These are phyloP conservation scores for Huntiella moniliformis DNA, from an alignment of 2,329 filamentous ascomycete genomes.

Conservation along the genomic window DNA sequence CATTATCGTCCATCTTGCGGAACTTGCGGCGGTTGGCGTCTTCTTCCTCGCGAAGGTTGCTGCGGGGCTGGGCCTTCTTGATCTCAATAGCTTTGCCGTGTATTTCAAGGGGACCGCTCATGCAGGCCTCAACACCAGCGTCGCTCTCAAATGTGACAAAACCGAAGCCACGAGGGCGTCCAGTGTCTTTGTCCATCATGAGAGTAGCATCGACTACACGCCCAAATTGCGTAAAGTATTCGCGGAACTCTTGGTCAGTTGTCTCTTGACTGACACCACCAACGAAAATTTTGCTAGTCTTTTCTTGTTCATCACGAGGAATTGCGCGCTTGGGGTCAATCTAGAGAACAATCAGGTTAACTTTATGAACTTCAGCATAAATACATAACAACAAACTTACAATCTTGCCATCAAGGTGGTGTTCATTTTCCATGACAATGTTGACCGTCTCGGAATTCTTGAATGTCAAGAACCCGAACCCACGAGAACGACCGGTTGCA, in stretches of 20 bases:
- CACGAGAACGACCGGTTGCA: slow-evolving; percentile 77
- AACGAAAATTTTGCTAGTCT: slow-evolving; percentile 97
- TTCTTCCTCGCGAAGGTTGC: slow-evolving; percentile 84
- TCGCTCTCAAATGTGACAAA: slow-evolving; percentile 98
- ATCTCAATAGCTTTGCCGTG: slow-evolving; percentile 94
- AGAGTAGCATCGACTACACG: slow-evolving; percentile 91
- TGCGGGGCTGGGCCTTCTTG: slow-evolving; percentile 89
- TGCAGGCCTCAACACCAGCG: slow-evolving; percentile 77
- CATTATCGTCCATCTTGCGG: slow-evolving; percentile 31
- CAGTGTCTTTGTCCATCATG: slow-evolving; percentile 99
- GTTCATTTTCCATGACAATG: slow-evolving; percentile 98
- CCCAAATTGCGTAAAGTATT: slow-evolving; percentile 93
- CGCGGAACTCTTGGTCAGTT: slow-evolving; percentile 85
- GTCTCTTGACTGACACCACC: slow-evolving; percentile 95
- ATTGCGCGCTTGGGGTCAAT: slow-evolving; percentile 97
- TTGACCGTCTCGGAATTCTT: slow-evolving; percentile 96
- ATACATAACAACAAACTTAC: slow-evolving; percentile 34
- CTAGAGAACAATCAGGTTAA: slow-evolving; percentile 25
- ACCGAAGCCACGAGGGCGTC: slow-evolving; percentile 86
- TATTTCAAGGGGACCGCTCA: slow-evolving; percentile 72
- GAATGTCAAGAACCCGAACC: slow-evolving; percentile 95
- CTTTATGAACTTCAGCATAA: neutral
- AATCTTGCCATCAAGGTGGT: slow-evolving; percentile 95
- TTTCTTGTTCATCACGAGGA: slow-evolving; percentile 91
- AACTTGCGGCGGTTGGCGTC: slow-evolving; percentile 48